Percentiles rank a stretch among this genome's conserved stretches.
Evolutionary conservation across 805 yeast species (phyloP).

Genomic region (Metschnikowia colocasiae): DNA sequence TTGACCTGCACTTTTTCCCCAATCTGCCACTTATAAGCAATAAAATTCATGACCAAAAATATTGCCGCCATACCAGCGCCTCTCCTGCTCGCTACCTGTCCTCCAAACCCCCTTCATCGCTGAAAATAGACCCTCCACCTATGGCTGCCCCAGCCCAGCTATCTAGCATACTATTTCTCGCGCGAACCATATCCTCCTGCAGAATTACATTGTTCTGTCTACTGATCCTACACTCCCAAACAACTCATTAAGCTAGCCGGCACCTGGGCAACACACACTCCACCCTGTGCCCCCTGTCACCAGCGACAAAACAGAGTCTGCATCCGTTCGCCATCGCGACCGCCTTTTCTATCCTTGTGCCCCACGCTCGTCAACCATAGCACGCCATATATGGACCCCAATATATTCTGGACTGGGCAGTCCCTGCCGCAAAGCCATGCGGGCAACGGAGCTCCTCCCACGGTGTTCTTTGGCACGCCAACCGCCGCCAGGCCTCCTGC

Average conservation of each 20-base stretch:
- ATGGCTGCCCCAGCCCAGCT: too few relatives aligned
- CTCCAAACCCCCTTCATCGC: too few relatives aligned
- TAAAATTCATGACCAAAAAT: too few relatives aligned
- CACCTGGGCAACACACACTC: too few relatives aligned
- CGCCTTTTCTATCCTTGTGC: not conserved
- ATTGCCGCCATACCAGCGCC: too few relatives aligned
- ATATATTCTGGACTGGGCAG: constrained; percentile 3
- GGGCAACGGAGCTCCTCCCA: not conserved
- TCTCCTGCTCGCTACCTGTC: too few relatives aligned
- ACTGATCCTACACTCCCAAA: not conserved
- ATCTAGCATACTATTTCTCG: not conserved
- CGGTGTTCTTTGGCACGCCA: not conserved
- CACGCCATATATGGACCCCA: not conserved
- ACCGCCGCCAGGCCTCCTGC: constrained; percentile 7
- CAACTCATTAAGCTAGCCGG: not conserved
- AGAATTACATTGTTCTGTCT: constrained; percentile 1
- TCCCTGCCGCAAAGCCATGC: not conserved
- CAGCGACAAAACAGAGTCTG: not conserved
- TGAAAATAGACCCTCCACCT: too few relatives aligned
- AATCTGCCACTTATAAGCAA: too few relatives aligned
- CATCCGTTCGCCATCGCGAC: too few relatives aligned
- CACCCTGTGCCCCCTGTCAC: too few relatives aligned
- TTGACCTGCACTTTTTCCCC: too few relatives aligned
- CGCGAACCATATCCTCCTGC: constrained; percentile 4
- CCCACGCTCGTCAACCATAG: not conserved